A percentile compares a stretch with the other conserved stretches of the same genome.
Evolutionary conservation across 2,329 filamentous ascomycete species (phyloP).

Genomic region (Diaporthe caulivora): DNA sequence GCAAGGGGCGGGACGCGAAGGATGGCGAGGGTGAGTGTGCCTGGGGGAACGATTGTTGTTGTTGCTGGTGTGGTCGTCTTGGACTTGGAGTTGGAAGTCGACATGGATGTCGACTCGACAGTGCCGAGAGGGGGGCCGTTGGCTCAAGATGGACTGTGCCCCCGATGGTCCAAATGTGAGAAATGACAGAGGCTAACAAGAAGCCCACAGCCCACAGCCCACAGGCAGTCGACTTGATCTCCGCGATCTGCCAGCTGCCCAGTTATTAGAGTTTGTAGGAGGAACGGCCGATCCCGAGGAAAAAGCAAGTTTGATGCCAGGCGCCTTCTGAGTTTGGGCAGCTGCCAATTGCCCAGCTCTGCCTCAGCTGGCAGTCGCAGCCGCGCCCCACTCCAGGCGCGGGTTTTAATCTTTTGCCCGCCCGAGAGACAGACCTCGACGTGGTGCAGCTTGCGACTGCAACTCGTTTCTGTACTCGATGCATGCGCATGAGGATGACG

Average conservation of each 20-base stretch:
- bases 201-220: constrained; percentile 6
- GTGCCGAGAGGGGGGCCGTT: background rate
- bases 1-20: background rate
- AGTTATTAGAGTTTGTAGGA: constrained; percentile 22
- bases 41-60: background rate
- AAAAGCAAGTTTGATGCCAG: constrained; percentile 22
- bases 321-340: constrained; percentile 6
- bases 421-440: background rate
- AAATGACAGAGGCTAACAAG: constrained; percentile 6
- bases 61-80: background rate
- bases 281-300: constrained; percentile 31
- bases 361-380: constrained; percentile 10
- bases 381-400: background rate
- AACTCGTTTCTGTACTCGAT: constrained; percentile 9
- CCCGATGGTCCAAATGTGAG: constrained; percentile 11
- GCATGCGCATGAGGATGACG: background rate
- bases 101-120: background rate
- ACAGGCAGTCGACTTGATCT: background rate
- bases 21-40: background rate
- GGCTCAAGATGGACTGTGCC: constrained; percentile 5
- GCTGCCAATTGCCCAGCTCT: background rate
- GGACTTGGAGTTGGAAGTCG: too few species aligned
- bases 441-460: constrained; percentile 5
- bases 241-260: constrained; percentile 23
- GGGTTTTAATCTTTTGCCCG: background rate